Conservation (phyloP, 371 early-diverging fungal genomes). For the Capillidium rhysosporum region DNA sequence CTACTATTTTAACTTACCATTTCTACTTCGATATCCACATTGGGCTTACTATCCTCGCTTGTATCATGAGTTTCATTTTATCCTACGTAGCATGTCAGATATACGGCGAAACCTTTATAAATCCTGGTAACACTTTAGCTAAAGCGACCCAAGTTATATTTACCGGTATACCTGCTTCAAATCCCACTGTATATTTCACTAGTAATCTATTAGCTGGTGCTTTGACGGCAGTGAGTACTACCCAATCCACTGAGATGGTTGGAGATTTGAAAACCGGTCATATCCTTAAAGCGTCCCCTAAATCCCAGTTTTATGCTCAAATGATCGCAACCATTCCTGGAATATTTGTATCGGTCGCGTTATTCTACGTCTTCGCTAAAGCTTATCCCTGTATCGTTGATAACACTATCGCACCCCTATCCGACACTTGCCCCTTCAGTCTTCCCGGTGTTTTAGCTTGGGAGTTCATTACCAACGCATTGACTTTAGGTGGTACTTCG, state of each 20-base stretch:
- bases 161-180: slow-evolving; percentile 24
- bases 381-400: slow-evolving; percentile 4
- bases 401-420: neutral
- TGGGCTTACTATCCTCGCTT: slow-evolving; percentile 27
- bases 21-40: slow-evolving; percentile 31
- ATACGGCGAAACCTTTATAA: slow-evolving; percentile 35
- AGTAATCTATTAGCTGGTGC: slow-evolving; percentile 36
- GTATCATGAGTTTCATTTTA: slow-evolving; percentile 38
- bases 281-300: slow-evolving; percentile 30
- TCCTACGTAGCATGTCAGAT: slow-evolving; percentile 46
- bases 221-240: slow-evolving; percentile 29
- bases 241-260: slow-evolving; percentile 42
- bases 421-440: neutral
- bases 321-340: slow-evolving; percentile 36
- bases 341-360: slow-evolving; percentile 25
- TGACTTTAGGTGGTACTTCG: neutral
- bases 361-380: slow-evolving; percentile 15
- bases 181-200: slow-evolving; percentile 12
- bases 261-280: slow-evolving; percentile 43
- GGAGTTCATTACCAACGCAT: neutral
- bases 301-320: slow-evolving; percentile 38
- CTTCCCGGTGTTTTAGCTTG: neutral
- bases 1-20: slow-evolving; percentile 34
- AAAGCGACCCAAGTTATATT: slow-evolving; percentile 39
- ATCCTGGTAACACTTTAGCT: slow-evolving; percentile 33